These are phyloP conservation scores for Cystofilobasidium ferigula DNA, from an alignment of 768 basidiomycete genomes.

Conservation along the genomic window DNA sequence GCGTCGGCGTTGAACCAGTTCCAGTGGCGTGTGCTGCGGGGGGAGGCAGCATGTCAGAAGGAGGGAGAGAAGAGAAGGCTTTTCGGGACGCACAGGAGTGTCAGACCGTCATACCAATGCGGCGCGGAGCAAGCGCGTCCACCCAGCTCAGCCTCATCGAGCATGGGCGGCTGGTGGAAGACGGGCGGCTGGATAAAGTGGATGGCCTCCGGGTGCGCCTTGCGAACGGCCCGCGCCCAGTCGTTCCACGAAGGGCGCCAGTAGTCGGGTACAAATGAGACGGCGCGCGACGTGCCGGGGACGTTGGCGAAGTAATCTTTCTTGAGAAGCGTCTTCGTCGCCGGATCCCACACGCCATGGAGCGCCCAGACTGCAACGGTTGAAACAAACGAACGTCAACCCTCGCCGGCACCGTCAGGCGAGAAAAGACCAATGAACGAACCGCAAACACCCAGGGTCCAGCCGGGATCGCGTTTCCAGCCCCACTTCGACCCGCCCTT, in stretches of 20 bases:
- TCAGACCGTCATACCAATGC: conserved; percentile 39
- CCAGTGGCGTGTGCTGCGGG: conserved; percentile 32
- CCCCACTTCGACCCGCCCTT: conserved; percentile 26
- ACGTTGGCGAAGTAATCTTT: conserved; percentile 32
- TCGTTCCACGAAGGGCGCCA: conserved; percentile 32
- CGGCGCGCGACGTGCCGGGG: conserved; percentile 23
- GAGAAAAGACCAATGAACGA: not conserved
- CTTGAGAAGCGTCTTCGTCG: conserved; percentile 27
- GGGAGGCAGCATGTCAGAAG: conserved; percentile 10
- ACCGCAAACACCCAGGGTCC: conserved; percentile 38
- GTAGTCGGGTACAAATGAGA: conserved; percentile 34
- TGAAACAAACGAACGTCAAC: not conserved
- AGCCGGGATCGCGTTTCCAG: conserved; percentile 31
- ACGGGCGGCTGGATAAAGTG: conserved; percentile 37
- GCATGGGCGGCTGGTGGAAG: conserved; percentile 32
- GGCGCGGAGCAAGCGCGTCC: conserved; percentile 31
- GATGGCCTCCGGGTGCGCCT: conserved; percentile 35
- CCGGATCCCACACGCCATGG: conserved; percentile 37
- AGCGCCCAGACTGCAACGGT: conserved; percentile 35
- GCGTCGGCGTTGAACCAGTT: conserved; percentile 64
- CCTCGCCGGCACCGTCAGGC: not conserved
- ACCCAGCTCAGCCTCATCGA: conserved; percentile 32
- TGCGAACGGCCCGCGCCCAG: conserved; percentile 31
- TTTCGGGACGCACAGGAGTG: conserved; percentile 32
- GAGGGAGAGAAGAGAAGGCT: too few species aligned